Percentiles rank a stretch among this genome's conserved stretches.
Evolutionary conservation across 768 basidiomycete species (phyloP).

Genomic region (Phanerochaete sordida): DNA sequence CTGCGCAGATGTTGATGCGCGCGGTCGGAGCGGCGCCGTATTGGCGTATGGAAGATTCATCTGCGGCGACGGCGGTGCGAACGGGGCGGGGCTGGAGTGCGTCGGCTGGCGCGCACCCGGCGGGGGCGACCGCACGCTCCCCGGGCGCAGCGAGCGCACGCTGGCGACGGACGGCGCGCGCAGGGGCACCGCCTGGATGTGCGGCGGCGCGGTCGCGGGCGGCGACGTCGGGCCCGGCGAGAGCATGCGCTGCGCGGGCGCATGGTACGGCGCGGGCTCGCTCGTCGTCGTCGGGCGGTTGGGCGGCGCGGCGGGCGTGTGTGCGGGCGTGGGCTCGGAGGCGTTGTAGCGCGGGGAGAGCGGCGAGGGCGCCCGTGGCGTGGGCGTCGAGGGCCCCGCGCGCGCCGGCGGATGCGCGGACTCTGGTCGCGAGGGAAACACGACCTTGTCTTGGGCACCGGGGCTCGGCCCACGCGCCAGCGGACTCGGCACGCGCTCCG

Average conservation of each 20-base stretch:
- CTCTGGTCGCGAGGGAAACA: conserved; percentile 16
- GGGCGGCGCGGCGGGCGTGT: conserved; percentile 2
- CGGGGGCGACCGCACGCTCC: conserved; percentile 16
- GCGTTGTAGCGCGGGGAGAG: conserved; percentile 5
- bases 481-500: conserved; percentile 20
- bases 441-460: conserved; percentile 10
- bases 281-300: conserved; percentile 17
- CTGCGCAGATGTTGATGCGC: conserved; percentile 4
- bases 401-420: background rate
- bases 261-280: conserved; percentile 11
- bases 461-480: conserved; percentile 7
- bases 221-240: background rate
- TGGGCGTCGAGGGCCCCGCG: conserved; percentile 13
- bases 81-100: conserved; percentile 13
- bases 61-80: background rate
- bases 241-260: background rate
- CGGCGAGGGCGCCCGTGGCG: conserved; percentile 3
- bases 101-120: conserved; percentile 16
- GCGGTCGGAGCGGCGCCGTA: conserved; percentile 5
- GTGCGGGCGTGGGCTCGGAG: conserved; percentile 8
- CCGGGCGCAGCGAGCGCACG: conserved; percentile 14
- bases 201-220: background rate
- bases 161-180: conserved; percentile 24
- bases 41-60: background rate
- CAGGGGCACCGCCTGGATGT: background rate